Conservation (phyloP, 768 basidiomycete genomes). For the Cantharellus cinnabarinus region DNA sequence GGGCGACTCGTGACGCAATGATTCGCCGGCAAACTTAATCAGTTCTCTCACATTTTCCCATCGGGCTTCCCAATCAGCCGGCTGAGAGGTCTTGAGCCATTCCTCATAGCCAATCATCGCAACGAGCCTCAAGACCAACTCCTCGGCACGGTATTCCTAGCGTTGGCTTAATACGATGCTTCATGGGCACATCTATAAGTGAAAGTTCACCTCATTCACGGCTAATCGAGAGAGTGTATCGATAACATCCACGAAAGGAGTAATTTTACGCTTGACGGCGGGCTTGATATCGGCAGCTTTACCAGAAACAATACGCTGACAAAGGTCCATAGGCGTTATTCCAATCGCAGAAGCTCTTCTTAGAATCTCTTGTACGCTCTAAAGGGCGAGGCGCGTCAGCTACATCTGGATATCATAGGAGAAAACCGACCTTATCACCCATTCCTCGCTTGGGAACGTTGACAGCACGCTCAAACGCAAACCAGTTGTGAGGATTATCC, state of each 20-base stretch:
- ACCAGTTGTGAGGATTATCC: slow-evolving; percentile 46
- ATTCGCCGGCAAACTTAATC: slow-evolving; percentile 51
- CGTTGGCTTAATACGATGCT: neutral
- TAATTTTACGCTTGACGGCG: slow-evolving; percentile 40
- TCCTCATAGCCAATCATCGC: slow-evolving; percentile 42
- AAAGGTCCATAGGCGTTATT: slow-evolving; percentile 33
- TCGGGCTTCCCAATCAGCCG: slow-evolving; percentile 45
- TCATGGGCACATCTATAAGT: neutral
- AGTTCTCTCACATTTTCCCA: slow-evolving; percentile 82
- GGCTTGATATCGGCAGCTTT: slow-evolving; percentile 45
- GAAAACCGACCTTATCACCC: slow-evolving; percentile 45
- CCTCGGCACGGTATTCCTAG: slow-evolving; percentile 25
- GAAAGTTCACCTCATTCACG: slow-evolving; percentile 30
- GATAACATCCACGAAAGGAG: slow-evolving; percentile 37
- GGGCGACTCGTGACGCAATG: slow-evolving; percentile 12
- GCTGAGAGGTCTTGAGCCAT: slow-evolving; percentile 45
- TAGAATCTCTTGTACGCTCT: slow-evolving; percentile 45
- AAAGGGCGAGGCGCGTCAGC: neutral
- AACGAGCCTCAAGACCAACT: slow-evolving; percentile 39
- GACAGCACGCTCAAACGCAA: slow-evolving; percentile 50
- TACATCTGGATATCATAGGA: neutral
- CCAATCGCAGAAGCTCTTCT: slow-evolving; percentile 30
- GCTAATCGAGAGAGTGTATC: slow-evolving; percentile 26
- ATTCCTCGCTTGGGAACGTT: slow-evolving; percentile 54
- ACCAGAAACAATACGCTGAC: slow-evolving; percentile 43